These are phyloP conservation scores for Phaeosphaeriaceae sp. DNA, from an alignment of 2,329 filamentous ascomycete species.

Conservation along the genomic window DNA sequence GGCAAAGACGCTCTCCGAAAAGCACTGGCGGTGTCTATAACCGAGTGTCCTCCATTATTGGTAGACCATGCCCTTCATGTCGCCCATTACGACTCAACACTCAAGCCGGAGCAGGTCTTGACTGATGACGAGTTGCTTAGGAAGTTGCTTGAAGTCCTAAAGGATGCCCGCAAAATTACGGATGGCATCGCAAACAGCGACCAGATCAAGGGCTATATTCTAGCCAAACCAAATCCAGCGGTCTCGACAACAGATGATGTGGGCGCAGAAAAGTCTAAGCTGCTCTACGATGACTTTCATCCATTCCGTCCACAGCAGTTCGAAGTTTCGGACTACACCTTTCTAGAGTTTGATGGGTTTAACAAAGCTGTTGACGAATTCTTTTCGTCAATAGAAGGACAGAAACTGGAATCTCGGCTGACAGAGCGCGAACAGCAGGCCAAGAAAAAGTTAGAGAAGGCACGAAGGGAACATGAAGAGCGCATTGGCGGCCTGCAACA, in stretches of 20 bases:
- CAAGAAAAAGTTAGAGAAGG: constrained; percentile 83
- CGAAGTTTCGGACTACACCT: constrained; percentile 68
- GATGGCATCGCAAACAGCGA: constrained; percentile 70
- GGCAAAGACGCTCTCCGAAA: constrained; percentile 77
- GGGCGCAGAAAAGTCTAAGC: constrained; percentile 50
- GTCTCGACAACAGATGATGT: constrained; percentile 47
- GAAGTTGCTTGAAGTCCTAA: constrained; percentile 70
- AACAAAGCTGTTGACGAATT: constrained; percentile 96
- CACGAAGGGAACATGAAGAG: constrained; percentile 81
- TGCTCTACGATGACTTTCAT: constrained; percentile 94
- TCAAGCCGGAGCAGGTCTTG: constrained; percentile 73
- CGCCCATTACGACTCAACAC: constrained; percentile 70
- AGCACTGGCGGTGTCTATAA: constrained; percentile 81
- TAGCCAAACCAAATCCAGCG: constrained; percentile 67
- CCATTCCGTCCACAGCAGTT: constrained; percentile 88
- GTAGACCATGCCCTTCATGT: constrained; percentile 83
- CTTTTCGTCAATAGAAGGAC: constrained; percentile 94
- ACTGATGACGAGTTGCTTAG: constrained; percentile 69
- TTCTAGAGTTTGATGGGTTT: constrained; percentile 82
- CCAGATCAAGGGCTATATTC: constrained; percentile 80
- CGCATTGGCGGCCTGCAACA: constrained; percentile 83
- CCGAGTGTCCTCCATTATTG: constrained; percentile 85
- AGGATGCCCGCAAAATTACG: constrained; percentile 73
- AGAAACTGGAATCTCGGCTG: constrained; percentile 84
- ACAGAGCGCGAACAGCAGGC: constrained; percentile 82